Conservation (phyloP, 306 rosid genomes). For the Cicer judaicum region DNA sequence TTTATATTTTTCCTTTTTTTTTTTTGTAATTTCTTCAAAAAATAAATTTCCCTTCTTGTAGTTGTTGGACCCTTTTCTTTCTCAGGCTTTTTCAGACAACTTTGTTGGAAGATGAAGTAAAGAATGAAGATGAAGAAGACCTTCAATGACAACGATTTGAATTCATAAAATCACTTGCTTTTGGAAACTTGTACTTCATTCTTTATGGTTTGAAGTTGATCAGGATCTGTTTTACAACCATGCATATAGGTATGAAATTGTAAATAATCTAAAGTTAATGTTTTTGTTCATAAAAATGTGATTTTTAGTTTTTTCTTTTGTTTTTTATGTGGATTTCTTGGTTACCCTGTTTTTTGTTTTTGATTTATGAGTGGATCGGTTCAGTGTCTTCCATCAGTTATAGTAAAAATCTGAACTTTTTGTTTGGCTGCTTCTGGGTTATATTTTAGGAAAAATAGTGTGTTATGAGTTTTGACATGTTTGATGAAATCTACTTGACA, state of each 20-base stretch:
- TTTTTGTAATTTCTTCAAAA: constrained; percentile 38
- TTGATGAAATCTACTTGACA: constrained; percentile 39
- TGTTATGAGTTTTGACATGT: constrained; percentile 31
- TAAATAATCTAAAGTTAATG: constrained; percentile 44
- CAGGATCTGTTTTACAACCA: constrained; percentile 67
- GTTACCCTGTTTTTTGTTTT: constrained; percentile 37
- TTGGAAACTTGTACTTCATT: constrained; percentile 52
- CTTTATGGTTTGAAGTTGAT: constrained; percentile 52
- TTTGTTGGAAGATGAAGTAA: constrained; percentile 49
- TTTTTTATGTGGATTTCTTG: constrained; percentile 6
- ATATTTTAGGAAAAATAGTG: constrained; percentile 39
- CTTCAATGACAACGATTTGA: constrained; percentile 45
- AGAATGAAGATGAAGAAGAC: constrained; percentile 38
- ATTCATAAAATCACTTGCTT: constrained; percentile 42
- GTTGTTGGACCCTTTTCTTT: constrained; percentile 48
- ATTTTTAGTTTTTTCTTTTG: neutral
- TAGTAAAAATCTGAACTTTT: constrained; percentile 46
- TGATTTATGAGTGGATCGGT: constrained; percentile 47
- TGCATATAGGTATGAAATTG: constrained; percentile 61
- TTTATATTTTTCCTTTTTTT: neutral
- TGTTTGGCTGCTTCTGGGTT: constrained; percentile 46
- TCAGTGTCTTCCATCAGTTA: constrained; percentile 26
- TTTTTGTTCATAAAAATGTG: constrained; percentile 27
- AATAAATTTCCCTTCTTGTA: neutral
- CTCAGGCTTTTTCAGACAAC: constrained; percentile 60